Percentiles rank a stretch among this genome's conserved stretches.
These are phyloP conservation scores for Xerocomus nothofagi DNA, from an alignment of 1,284 basidiomycete species.

Conservation along the genomic window DNA sequence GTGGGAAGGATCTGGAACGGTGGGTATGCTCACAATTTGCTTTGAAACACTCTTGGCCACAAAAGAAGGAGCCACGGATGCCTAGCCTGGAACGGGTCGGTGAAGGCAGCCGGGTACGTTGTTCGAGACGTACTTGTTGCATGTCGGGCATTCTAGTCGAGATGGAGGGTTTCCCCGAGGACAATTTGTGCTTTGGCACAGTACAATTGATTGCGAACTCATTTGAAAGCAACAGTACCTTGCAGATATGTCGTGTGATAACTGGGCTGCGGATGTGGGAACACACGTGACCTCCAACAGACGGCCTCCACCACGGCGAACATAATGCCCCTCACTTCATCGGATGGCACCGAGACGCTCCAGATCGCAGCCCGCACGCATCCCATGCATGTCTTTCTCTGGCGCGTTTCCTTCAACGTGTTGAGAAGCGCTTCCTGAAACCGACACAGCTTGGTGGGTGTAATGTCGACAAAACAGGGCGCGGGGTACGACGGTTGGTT, in stretches of 20 bases:
- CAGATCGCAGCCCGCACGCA: constrained; percentile 19
- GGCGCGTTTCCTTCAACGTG: constrained; percentile 19
- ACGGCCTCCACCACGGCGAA: too few relatives aligned
- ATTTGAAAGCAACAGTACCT: constrained; percentile 16
- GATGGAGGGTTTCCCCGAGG: constrained; percentile 76
- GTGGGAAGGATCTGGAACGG: neutral
- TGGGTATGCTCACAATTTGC: constrained; percentile 60
- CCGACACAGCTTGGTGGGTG: constrained; percentile 1
- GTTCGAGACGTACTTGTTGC: constrained; percentile 61
- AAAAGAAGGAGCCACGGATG: constrained; percentile 81
- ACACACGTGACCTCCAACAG: constrained; percentile 20
- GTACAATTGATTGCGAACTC: constrained; percentile 37
- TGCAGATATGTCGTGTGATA: neutral
- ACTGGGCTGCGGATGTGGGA: neutral
- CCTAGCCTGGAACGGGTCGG: constrained; percentile 54
- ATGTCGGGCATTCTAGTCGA: constrained; percentile 78
- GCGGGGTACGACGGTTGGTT: too few relatives aligned
- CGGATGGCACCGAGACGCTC: too few relatives aligned
- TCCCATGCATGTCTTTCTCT: constrained; percentile 22
- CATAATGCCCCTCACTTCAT: too few relatives aligned
- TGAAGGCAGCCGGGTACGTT: constrained; percentile 5
- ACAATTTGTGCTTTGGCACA: constrained; percentile 70
- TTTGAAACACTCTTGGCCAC: constrained; percentile 85
- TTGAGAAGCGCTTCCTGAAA: constrained; percentile 7
- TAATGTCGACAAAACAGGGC: too few relatives aligned